Percentiles rank a stretch among this genome's conserved stretches.
Conservation (phyloP, 2,329 filamentous ascomycete genomes). For the Clarireedia sp. region DNA sequence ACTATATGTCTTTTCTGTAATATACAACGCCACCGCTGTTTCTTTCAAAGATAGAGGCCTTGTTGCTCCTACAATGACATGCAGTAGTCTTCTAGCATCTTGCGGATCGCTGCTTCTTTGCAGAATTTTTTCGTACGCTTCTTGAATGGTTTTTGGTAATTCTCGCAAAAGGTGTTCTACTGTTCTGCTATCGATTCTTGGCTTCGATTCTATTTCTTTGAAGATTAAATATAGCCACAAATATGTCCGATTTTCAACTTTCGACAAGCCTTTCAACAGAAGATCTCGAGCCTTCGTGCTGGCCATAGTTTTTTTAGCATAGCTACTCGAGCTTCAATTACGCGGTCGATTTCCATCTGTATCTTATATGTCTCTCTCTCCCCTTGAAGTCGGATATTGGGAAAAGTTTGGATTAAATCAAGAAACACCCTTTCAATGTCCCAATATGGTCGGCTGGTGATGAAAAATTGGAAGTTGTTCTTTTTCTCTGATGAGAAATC, state of each 20-base stretch:
- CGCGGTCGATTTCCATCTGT: conserved; percentile 3
- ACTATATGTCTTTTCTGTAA: neutral
- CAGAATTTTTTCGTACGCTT: conserved; percentile 6
- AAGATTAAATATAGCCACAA: conserved; percentile 10
- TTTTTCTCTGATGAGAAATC: too few relatives aligned
- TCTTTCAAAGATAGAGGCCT: conserved; percentile 4
- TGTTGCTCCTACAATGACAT: conserved; percentile 5
- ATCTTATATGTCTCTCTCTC: neutral
- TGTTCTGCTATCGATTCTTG: neutral
- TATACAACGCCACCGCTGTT: conserved; percentile 1
- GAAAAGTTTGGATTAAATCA: neutral
- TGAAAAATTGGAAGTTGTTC: neutral
- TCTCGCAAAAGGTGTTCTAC: neutral
- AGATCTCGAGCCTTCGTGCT: neutral
- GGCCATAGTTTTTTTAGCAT: neutral
- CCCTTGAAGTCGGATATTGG: neutral
- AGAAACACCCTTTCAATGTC: conserved; percentile 1
- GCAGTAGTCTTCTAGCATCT: conserved; percentile 2
- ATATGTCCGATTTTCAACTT: conserved; percentile 8
- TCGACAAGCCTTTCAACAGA: neutral
- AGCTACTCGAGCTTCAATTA: conserved; percentile 1
- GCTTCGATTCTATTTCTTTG: neutral
- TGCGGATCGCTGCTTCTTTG: neutral
- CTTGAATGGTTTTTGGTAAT: neutral
- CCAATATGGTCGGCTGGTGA: conserved; percentile 4